These are phyloP conservation scores for Tetrahymena borealis DNA, from an alignment of 73 alveolate genomes.

Conservation along the genomic window DNA sequence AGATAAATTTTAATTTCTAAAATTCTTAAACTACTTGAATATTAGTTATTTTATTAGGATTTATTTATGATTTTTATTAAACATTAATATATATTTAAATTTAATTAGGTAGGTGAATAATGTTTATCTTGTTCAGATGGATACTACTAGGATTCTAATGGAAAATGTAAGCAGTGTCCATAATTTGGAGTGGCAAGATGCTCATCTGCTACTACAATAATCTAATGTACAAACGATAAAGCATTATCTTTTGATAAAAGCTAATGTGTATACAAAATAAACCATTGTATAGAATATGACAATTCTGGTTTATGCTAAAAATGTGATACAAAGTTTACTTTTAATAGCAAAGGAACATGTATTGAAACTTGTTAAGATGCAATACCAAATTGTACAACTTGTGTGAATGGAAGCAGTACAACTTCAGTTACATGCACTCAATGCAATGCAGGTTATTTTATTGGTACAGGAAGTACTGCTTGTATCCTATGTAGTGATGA, in stretches of 20 bases:
- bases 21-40: too few relatives aligned
- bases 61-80: too few relatives aligned
- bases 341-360: background rate
- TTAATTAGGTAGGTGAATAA: background rate
- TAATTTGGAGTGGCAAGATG: background rate
- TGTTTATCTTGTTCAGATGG: background rate
- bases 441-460: background rate
- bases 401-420: background rate
- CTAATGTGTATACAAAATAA: background rate
- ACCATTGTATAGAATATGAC: background rate
- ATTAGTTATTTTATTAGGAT: too few relatives aligned
- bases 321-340: background rate
- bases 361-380: background rate
- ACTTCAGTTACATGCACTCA: background rate
- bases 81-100: too few relatives aligned
- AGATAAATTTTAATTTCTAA: too few relatives aligned
- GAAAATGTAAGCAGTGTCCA: background rate
- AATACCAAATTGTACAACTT: background rate
- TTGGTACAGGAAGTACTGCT: background rate
- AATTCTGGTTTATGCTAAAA: background rate
- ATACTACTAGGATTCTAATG: background rate
- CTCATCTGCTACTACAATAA: background rate
- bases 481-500: background rate
- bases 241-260: background rate
- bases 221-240: background rate